These are phyloP conservation scores for Acacia concinna DNA, from an alignment of 331 rosid genomes.

Conservation along the genomic window DNA sequence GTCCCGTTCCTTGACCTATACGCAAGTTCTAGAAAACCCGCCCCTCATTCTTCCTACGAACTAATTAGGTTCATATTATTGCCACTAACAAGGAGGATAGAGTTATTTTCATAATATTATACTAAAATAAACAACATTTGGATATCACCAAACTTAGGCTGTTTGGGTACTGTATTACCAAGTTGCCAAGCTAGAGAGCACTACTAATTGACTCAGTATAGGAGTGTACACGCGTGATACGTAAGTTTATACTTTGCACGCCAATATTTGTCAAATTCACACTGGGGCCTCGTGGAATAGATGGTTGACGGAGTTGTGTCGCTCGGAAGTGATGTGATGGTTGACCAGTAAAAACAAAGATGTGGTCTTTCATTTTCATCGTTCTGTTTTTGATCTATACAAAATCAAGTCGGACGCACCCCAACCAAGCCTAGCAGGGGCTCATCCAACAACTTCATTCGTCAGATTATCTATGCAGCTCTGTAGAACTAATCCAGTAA, in stretches of 20 bases:
- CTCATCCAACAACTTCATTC: too few species aligned
- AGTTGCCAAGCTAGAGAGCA: neutral
- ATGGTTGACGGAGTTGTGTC: slow-evolving; percentile 12
- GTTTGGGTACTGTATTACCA: neutral
- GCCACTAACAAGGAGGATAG: slow-evolving; percentile 26
- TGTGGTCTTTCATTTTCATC: neutral
- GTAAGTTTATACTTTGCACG: neutral
- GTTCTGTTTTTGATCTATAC: neutral
- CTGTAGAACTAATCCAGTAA: neutral
- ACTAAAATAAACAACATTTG: neutral
- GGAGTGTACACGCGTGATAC: too few species aligned
- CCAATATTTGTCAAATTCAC: slow-evolving; percentile 17
- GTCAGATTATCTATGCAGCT: neutral
- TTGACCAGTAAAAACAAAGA: neutral
- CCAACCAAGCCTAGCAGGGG: too few species aligned
- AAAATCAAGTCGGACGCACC: neutral
- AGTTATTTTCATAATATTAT: neutral
- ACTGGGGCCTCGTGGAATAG: neutral
- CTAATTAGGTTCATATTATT: neutral
- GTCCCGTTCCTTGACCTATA: neutral
- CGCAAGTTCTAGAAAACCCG: neutral
- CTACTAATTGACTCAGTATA: neutral
- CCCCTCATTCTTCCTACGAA: neutral
- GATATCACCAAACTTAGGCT: neutral
- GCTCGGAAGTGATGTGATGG: neutral